Evolutionary conservation across 2,329 filamentous ascomycete species (phyloP).

Genomic region (Emmonsiellopsis sp.): DNA sequence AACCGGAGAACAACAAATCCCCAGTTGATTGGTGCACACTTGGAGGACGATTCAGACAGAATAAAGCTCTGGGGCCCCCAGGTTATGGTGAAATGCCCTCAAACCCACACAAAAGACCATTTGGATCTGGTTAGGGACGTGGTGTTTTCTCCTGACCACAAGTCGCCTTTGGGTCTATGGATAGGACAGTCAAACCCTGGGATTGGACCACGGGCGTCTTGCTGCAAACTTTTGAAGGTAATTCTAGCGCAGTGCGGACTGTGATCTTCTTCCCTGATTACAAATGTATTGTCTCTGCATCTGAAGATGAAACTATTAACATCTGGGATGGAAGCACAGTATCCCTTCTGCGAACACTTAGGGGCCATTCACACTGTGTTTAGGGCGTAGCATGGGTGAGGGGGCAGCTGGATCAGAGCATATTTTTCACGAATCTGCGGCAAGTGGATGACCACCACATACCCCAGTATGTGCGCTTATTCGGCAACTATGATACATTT

Average conservation of each 20-base stretch:
- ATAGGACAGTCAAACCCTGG: background rate
- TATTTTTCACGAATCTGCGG: too few species aligned
- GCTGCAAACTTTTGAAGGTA: conserved; percentile 7
- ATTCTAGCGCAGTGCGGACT: conserved; percentile 5
- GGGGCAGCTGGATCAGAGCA: too few species aligned
- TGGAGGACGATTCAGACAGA: background rate
- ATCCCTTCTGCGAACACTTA: too few species aligned
- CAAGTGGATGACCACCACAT: too few species aligned
- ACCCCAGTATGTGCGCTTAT: too few species aligned
- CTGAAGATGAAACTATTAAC: conserved; percentile 10
- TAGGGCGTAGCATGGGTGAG: too few species aligned
- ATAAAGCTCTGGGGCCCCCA: background rate
- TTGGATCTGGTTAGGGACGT: background rate
- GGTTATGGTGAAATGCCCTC: background rate
- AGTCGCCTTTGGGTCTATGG: too few species aligned
- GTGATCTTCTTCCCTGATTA: conserved; percentile 13
- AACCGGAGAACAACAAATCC: background rate
- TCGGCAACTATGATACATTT: too few species aligned
- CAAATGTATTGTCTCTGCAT: conserved; percentile 10
- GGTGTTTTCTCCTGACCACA: background rate
- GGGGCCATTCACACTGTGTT: too few species aligned
- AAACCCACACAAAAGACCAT: background rate
- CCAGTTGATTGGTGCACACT: background rate
- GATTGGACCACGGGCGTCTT: background rate
- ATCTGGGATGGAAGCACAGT: conserved; percentile 6